These are phyloP conservation scores for Nakazawaea wyomingensis DNA, from an alignment of 805 yeast genomes.

Conservation along the genomic window DNA sequence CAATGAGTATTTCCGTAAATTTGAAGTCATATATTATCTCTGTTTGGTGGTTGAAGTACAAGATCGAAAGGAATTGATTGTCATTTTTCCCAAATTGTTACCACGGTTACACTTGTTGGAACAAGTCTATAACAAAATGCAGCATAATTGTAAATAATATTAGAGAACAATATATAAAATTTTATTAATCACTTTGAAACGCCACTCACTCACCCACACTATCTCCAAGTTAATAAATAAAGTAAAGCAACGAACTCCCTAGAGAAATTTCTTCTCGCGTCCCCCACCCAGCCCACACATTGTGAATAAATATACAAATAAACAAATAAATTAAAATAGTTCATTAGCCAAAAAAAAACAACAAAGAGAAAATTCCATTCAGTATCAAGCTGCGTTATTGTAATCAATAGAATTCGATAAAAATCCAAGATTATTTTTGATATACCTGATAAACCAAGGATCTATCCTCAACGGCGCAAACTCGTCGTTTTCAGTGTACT, in stretches of 20 bases:
- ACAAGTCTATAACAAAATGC: constrained; percentile 19
- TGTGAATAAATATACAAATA: too few relatives aligned
- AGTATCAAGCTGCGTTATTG: constrained; percentile 8
- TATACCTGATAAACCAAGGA: constrained; percentile 15
- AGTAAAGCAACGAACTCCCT: too few relatives aligned
- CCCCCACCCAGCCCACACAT: too few relatives aligned
- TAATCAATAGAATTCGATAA: constrained; percentile 1
- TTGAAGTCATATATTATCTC: constrained; percentile 61
- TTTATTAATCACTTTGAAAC: too few relatives aligned
- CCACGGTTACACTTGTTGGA: constrained; percentile 27
- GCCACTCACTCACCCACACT: too few relatives aligned
- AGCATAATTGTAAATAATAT: not conserved
- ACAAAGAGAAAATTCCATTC: too few relatives aligned
- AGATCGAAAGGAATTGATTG: constrained; percentile 20
- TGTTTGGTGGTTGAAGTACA: constrained; percentile 44
- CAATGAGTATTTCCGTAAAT: constrained; percentile 70
- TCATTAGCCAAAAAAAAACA: too few relatives aligned
- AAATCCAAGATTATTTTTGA: constrained; percentile 7
- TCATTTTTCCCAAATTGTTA: constrained; percentile 25
- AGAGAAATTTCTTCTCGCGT: too few relatives aligned
- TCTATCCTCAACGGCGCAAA: constrained; percentile 14
- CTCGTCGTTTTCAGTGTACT: constrained; percentile 12
- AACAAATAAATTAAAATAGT: too few relatives aligned
- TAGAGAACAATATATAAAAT: not conserved
- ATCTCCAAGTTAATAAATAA: too few relatives aligned